Evolutionary conservation across 2,329 filamentous ascomycete species (phyloP).

Genomic region (Ciborinia camelliae): DNA sequence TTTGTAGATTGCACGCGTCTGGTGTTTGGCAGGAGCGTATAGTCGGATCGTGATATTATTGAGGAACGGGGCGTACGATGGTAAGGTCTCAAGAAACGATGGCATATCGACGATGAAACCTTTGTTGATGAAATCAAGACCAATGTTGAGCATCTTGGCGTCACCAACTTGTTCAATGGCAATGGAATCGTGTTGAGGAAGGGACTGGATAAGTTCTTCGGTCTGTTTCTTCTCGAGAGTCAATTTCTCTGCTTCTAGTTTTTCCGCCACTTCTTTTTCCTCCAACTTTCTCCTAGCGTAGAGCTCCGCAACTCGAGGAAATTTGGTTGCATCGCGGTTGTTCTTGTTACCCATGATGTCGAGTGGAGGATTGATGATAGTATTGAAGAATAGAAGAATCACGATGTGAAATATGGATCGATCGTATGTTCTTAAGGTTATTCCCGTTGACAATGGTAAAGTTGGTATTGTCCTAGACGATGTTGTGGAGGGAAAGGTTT

Average conservation of each 20-base stretch:
- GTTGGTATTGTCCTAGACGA: no score
- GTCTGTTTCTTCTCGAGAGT: background rate
- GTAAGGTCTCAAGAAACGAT: background rate
- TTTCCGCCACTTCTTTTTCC: no score
- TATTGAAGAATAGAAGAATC: no score
- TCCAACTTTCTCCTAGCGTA: background rate
- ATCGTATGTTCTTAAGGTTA: no score
- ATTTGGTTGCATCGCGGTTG: background rate
- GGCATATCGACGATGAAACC: background rate
- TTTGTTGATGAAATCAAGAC: background rate
- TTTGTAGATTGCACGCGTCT: background rate
- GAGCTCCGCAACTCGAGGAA: background rate
- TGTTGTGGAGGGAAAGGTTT: no score
- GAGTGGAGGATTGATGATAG: background rate
- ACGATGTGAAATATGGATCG: no score
- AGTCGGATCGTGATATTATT: background rate
- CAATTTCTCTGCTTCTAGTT: background rate
- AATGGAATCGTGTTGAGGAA: background rate
- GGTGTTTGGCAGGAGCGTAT: background rate
- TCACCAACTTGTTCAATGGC: background rate
- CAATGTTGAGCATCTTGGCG: background rate
- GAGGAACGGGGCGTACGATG: background rate
- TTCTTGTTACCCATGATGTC: background rate
- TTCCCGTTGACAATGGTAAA: no score
- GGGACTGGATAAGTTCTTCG: background rate